Conservation (phyloP, 2,329 filamentous ascomycete genomes). For the Hymenotorrendiella dingleyae region DNA sequence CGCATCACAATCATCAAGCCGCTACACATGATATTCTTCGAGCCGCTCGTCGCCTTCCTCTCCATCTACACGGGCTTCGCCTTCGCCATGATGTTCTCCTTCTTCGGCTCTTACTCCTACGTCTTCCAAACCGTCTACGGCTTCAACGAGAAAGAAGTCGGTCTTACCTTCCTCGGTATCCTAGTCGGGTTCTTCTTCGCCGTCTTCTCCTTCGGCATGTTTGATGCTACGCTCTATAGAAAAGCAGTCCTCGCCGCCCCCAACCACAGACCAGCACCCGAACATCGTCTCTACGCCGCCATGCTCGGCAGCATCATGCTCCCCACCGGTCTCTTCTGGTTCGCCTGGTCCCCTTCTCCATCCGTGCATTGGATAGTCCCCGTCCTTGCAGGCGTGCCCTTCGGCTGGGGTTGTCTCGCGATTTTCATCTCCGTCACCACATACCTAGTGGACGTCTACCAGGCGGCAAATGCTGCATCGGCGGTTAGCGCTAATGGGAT, state of each 20-base stretch:
- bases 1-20: slow-evolving; percentile 37
- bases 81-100: slow-evolving; percentile 48
- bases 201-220: slow-evolving; percentile 35
- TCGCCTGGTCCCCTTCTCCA: slow-evolving; percentile 20
- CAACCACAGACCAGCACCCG: slow-evolving; percentile 37
- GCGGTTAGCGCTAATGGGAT: slow-evolving; percentile 27
- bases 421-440: slow-evolving; percentile 39
- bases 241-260: slow-evolving; percentile 21
- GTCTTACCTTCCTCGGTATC: slow-evolving; percentile 24
- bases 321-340: slow-evolving; percentile 31
- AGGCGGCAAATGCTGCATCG: slow-evolving; percentile 17
- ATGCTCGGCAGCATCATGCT: slow-evolving; percentile 40
- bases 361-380: slow-evolving; percentile 27
- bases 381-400: slow-evolving; percentile 31
- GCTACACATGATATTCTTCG: slow-evolving; percentile 52
- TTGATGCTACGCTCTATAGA: slow-evolving; percentile 48
- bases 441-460: slow-evolving; percentile 26
- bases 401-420: slow-evolving; percentile 54
- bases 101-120: slow-evolving; percentile 50
- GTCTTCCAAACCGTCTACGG: slow-evolving; percentile 40
- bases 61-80: slow-evolving; percentile 45
- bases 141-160: slow-evolving; percentile 34
- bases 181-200: slow-evolving; percentile 23
- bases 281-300: slow-evolving; percentile 52
- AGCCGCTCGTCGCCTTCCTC: slow-evolving; percentile 46